phyloP scores from a whole-genome alignment of 495 filamentous ascomycete species.

The Penicillium silybi region DNA sequence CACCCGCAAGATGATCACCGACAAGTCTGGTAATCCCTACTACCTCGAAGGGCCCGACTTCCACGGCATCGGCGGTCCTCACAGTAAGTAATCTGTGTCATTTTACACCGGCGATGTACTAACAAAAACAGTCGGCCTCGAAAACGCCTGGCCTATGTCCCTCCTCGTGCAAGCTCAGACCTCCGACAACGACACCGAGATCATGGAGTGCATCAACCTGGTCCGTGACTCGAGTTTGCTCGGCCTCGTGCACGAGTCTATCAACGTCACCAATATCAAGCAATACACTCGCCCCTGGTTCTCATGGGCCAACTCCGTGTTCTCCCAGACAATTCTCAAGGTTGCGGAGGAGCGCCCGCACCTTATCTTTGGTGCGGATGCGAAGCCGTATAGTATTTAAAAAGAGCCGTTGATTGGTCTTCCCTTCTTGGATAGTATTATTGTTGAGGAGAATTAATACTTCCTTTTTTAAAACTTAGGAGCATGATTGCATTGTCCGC shows the following conservation, averaged over 20 bases:
- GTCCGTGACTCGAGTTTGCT: constrained; percentile 70
- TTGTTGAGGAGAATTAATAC: neutral
- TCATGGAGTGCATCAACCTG: constrained; percentile 61
- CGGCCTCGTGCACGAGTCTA: constrained; percentile 87
- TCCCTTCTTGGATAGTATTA: neutral
- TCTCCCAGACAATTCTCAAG: constrained; percentile 89
- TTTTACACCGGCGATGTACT: neutral
- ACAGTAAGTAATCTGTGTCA: constrained; percentile 32
- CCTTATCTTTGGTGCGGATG: constrained; percentile 71
- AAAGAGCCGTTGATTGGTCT: neutral
- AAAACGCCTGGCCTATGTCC: constrained; percentile 97
- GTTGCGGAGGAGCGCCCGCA: constrained; percentile 81
- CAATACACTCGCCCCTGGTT: constrained; percentile 93
- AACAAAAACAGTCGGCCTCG: constrained; percentile 56
- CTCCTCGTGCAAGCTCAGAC: constrained; percentile 88
- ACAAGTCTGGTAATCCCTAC: constrained; percentile 80
- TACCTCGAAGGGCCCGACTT: constrained; percentile 77
- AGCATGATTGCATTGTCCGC: no score
- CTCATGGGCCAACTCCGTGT: constrained; percentile 96
- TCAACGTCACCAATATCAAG: constrained; percentile 70
- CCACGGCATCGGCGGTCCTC: constrained; percentile 81
- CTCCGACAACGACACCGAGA: constrained; percentile 81
- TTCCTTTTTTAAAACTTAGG: neutral
- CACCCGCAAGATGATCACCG: constrained; percentile 86
- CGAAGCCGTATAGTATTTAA: constrained; percentile 32